Evolutionary conservation across 2,329 filamentous ascomycete species (phyloP).

Genomic region (Trichoderma guizhouense): DNA sequence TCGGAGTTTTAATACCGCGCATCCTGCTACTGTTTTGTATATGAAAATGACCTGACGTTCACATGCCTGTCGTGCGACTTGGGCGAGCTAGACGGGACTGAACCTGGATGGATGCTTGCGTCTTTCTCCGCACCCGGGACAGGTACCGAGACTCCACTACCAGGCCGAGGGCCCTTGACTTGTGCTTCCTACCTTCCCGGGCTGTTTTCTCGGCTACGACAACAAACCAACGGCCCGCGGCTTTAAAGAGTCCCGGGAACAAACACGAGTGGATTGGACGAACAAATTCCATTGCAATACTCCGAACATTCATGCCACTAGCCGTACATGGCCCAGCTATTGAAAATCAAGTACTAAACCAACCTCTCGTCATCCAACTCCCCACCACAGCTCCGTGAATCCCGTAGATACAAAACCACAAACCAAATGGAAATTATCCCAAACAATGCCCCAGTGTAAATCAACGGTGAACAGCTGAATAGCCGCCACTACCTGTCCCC

Average conservation of each 20-base stretch:
- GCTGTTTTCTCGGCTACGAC: background rate
- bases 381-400: background rate
- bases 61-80: background rate
- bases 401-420: background rate
- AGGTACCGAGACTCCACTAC: background rate
- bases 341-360: background rate
- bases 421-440: background rate
- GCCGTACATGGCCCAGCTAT: background rate
- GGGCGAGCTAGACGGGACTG: background rate
- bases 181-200: background rate
- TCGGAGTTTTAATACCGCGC: background rate
- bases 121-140: background rate
- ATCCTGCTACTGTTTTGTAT: background rate
- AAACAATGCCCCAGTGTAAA: background rate
- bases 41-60: slow-evolving; percentile 5
- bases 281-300: background rate
- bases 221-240: background rate
- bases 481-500: background rate
- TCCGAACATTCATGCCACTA: background rate
- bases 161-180: slow-evolving; percentile 2
- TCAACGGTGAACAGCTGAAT: background rate
- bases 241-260: background rate
- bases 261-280: background rate
- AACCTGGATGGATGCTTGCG: background rate
- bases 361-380: background rate